A percentile compares a stretch with the other conserved stretches of the same genome.
These are phyloP conservation scores for Quercus phellos DNA, from an alignment of 331 rosid species.

Conservation along the genomic window DNA sequence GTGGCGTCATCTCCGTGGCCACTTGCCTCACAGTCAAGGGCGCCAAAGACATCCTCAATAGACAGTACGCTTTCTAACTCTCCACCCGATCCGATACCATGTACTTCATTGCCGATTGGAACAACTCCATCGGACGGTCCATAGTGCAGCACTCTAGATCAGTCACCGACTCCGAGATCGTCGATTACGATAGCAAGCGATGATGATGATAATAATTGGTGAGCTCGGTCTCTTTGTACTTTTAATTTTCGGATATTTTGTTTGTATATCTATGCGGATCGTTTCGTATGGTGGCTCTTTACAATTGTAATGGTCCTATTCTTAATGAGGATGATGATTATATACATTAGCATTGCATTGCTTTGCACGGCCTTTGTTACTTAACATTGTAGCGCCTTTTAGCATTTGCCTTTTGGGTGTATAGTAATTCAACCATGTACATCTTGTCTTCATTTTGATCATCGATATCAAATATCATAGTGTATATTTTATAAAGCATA, in stretches of 20 bases:
- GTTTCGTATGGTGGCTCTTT: not conserved
- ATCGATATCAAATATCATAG: too few relatives aligned
- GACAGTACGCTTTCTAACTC: slow-evolving; percentile 62
- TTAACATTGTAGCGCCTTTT: too few relatives aligned
- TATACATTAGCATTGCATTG: too few relatives aligned
- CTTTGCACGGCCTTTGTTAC: too few relatives aligned
- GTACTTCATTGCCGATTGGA: slow-evolving; percentile 85
- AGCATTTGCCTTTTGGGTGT: too few relatives aligned
- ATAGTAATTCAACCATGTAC: too few relatives aligned
- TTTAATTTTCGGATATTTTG: not conserved
- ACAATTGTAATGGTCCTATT: too few relatives aligned
- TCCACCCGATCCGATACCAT: slow-evolving; percentile 55
- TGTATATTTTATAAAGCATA: too few relatives aligned
- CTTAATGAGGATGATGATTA: too few relatives aligned
- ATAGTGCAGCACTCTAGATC: slow-evolving; percentile 63
- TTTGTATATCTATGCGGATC: slow-evolving; percentile 4
- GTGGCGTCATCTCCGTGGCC: slow-evolving; percentile 58
- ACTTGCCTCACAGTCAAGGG: slow-evolving; percentile 69
- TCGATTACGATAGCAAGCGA: slow-evolving; percentile 37
- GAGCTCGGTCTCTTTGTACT: not conserved
- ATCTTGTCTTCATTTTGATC: too few relatives aligned
- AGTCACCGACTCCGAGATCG: slow-evolving; percentile 47
- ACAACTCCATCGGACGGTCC: slow-evolving; percentile 70
- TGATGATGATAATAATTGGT: not conserved
- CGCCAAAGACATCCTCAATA: slow-evolving; percentile 64